phyloP scores from a whole-genome alignment of 352 stramenopile genomes.

The Phytophthora pistaciae region DNA sequence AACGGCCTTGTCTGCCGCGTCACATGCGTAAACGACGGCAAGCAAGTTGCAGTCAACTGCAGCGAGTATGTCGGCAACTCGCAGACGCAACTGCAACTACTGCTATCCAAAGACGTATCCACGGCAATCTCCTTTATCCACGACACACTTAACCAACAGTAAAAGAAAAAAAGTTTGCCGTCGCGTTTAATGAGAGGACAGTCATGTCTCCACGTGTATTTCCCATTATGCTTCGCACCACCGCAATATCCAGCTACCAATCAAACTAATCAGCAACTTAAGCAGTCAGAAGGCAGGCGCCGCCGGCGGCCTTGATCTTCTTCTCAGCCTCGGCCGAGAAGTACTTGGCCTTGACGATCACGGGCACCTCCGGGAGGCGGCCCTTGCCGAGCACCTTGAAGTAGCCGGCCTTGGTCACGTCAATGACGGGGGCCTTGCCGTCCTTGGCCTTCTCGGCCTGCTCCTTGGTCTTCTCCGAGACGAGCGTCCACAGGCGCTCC shows the following conservation, averaged over 20 bases:
- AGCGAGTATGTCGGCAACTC: constrained; percentile 43
- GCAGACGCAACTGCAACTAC: constrained; percentile 14
- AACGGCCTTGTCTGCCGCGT: constrained; percentile 45
- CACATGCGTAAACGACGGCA: constrained; percentile 31
- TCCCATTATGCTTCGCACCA: constrained; percentile 83
- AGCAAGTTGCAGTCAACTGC: constrained; percentile 21
- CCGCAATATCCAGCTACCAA: constrained; percentile 56
- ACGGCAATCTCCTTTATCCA: constrained; percentile 20
- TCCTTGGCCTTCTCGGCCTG: constrained; percentile 95
- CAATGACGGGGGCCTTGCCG: constrained; percentile 99
- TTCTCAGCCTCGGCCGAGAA: constrained; percentile 99
- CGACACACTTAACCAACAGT: background rate
- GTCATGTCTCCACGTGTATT: constrained; percentile 69
- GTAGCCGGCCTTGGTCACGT: constrained; percentile 98
- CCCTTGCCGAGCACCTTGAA: constrained; percentile 99
- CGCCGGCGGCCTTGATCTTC: constrained; percentile 99
- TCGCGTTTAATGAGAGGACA: constrained; percentile 32
- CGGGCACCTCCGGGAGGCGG: constrained; percentile 95
- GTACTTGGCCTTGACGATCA: constrained; percentile 99
- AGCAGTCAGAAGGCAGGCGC: constrained; percentile 97
- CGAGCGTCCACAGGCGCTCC: constrained; percentile 99
- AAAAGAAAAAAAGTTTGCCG: background rate
- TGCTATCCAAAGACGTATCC: constrained; percentile 15
- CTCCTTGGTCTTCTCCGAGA: constrained; percentile 98
- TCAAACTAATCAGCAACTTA: constrained; percentile 73